Evolutionary conservation across 495 filamentous ascomycete species (phyloP), one percentile per base, ranked within the genome.

Genomic region (Penicillium cinerascens): DNA sequence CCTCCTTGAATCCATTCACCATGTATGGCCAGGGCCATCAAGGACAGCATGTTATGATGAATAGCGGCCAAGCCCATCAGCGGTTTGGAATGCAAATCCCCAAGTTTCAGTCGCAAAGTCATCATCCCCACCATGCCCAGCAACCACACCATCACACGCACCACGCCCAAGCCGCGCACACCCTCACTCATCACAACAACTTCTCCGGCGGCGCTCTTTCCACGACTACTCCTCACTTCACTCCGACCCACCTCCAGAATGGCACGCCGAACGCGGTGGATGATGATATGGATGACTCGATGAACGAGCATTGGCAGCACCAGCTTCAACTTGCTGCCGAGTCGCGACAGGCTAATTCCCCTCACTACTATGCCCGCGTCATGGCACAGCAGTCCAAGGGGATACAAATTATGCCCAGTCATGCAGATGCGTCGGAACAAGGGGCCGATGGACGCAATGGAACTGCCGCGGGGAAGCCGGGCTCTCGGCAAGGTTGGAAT

Each of bases 11-110:
- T 55, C 70, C 79, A 10, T 88, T 83, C 80, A 76, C 76, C 60
- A 95, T 96, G 91, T 96, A 87, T 75, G 83, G 79, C 56, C 88
- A 91, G 62, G 79, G 78, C 36, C 89, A 91, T 59, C 87, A 91
- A 65, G 84, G 82, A 56, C 90, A 92, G 69, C 87, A 91, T 78
- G 81, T 86, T 58, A 82, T 88, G 81, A 82, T 88, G 76, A 87
- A 84, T 66, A 81, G 85, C 47, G 73, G 70, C 51, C 78, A 81
- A 51, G 68, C 73, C 52, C 82, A 83, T 60, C 84, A 83, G 61
- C 72, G 80, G 49, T 87, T 81, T 70, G 74, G 71, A 44, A 82
- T 85, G 76, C 81, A 81, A 56, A 78, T 87, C 61, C 81, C 80
- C 47, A 88, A 87, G 63, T 95, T 79, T 60, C 85, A 87, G 61